Evolutionary conservation across 1,284 basidiomycete genomes (phyloP).

Genomic region (Tilletia horrida): DNA sequence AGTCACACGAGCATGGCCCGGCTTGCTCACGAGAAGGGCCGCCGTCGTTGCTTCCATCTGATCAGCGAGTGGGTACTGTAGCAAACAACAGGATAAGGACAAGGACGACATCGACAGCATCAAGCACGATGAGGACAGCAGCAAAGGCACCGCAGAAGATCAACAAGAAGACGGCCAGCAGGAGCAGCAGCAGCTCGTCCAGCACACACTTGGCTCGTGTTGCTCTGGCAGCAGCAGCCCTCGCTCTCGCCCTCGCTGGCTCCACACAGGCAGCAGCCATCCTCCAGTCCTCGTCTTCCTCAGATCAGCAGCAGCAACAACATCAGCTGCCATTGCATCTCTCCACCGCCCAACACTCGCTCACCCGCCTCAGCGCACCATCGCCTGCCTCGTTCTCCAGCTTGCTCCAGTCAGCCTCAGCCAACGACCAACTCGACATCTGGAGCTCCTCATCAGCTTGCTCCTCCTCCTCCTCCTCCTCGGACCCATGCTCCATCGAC

Average conservation of each 20-base stretch:
- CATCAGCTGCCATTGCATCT: background rate
- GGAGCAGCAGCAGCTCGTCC: no score
- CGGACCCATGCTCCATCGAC: background rate
- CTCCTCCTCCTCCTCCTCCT: background rate
- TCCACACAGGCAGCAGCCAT: background rate
- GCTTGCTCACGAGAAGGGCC: background rate
- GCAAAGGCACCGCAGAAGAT: background rate
- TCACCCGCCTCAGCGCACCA: background rate
- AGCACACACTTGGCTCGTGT: background rate
- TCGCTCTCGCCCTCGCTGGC: background rate
- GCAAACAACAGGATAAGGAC: no score
- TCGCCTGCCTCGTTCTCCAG: background rate
- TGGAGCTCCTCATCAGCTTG: background rate
- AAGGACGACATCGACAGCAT: conserved; percentile 8
- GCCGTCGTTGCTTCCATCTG: no score
- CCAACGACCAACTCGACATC: background rate
- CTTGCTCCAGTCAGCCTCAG: background rate
- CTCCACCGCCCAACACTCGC: background rate
- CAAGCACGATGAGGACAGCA: background rate
- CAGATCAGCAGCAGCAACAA: background rate
- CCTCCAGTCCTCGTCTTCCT: background rate
- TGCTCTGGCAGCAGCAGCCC: background rate
- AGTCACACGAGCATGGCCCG: background rate
- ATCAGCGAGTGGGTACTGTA: no score
- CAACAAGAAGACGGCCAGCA: no score